These are phyloP conservation scores for Nicotiana tomentosiformis DNA, from an alignment of 257 asterid genomes.

Conservation along the genomic window DNA sequence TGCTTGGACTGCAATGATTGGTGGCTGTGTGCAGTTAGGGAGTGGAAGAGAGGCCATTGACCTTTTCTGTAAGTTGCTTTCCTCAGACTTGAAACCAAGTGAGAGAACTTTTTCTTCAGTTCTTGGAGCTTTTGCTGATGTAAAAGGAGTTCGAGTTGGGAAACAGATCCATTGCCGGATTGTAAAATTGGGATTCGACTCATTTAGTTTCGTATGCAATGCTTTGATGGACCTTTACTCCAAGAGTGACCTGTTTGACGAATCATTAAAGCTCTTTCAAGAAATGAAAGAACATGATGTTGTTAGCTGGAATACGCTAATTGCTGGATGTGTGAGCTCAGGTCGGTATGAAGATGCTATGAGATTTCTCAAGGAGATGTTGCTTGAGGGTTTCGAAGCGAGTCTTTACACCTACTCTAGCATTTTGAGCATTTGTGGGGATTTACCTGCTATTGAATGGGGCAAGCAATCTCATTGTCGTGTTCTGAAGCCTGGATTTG, in stretches of 20 bases:
- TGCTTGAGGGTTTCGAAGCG: constrained; percentile 40
- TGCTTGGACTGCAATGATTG: constrained; percentile 80
- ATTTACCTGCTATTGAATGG: constrained; percentile 68
- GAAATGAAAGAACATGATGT: constrained; percentile 46
- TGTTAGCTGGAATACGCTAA: constrained; percentile 66
- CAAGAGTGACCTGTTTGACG: constrained; percentile 35
- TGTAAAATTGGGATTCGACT: constrained; percentile 45
- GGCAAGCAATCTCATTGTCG: constrained; percentile 70
- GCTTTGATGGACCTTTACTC: constrained; percentile 54
- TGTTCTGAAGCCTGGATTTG: constrained; percentile 48
- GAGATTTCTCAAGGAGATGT: constrained; percentile 33
- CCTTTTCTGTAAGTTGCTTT: constrained; percentile 42
- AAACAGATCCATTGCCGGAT: constrained; percentile 50
- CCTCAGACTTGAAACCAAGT: constrained; percentile 44
- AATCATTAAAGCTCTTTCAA: constrained; percentile 35
- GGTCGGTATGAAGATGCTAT: constrained; percentile 37
- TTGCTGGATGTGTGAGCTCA: constrained; percentile 45
- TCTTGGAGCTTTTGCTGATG: constrained; percentile 63
- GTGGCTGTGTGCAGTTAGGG: constrained; percentile 55
- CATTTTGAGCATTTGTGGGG: constrained; percentile 66
- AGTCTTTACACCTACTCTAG: constrained; percentile 59
- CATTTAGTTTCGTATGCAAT: constrained; percentile 54
- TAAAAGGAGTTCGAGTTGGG: constrained; percentile 37
- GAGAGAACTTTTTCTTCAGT: constrained; percentile 60
- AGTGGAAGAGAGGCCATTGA: constrained; percentile 42